Percentiles rank a stretch among this genome's conserved stretches.
phyloP scores from a whole-genome alignment of 75 land plant genomes.

The Cunninghamia lanceolata region DNA sequence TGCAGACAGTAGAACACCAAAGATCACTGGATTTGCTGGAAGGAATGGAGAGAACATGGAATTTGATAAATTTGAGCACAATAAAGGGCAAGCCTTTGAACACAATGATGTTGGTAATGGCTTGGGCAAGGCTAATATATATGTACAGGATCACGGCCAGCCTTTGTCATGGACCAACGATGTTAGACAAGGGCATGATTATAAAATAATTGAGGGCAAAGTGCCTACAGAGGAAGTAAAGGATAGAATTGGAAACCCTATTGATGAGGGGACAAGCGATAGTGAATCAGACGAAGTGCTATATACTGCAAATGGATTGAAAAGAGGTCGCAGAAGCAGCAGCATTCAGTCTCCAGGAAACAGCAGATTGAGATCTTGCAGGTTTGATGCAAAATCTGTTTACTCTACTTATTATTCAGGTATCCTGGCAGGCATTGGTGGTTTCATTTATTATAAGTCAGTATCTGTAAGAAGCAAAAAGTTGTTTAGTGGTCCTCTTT shows the following conservation, averaged over 20 bases:
- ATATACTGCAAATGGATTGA: slow-evolving; percentile 8
- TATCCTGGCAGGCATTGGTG: neutral
- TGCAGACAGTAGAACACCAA: neutral
- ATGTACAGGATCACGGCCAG: neutral
- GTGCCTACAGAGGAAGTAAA: neutral
- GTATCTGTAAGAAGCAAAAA: neutral
- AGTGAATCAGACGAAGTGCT: slow-evolving; percentile 13
- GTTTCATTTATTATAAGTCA: neutral
- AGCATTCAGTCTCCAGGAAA: neutral
- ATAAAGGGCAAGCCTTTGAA: neutral
- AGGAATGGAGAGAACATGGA: neutral
- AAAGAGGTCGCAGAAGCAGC: slow-evolving; percentile 5
- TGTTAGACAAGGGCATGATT: neutral
- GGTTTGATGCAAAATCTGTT: slow-evolving; percentile 13
- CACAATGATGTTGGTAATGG: neutral
- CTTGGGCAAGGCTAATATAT: neutral
- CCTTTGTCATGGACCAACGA: neutral
- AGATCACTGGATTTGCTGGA: neutral
- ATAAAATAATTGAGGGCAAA: neutral
- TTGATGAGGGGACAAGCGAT: slow-evolving; percentile 4
- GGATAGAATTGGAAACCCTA: neutral
- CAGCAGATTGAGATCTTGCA: slow-evolving; percentile 6
- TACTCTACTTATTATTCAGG: neutral
- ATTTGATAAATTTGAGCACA: neutral
- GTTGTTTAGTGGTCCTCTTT: neutral